Conservation (phyloP, 106 monocot species). For the Xerophyta viscosa region DNA sequence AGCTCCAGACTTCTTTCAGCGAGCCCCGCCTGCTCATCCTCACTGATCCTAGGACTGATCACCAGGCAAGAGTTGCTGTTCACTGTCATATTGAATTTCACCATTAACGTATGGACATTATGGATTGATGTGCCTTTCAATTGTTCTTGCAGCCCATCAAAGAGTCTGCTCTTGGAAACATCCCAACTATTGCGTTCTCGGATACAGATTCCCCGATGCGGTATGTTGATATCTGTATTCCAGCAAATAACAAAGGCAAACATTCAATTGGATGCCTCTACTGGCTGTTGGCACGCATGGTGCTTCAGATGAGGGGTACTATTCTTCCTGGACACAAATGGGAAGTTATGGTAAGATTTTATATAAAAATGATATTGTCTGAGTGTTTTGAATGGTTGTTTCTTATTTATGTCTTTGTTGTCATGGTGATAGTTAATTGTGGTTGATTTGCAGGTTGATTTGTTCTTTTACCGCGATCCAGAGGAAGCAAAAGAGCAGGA, state of each 20-base stretch:
- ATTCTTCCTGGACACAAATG: conserved; percentile 67
- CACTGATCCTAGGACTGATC: conserved; percentile 87
- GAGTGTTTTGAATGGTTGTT: not conserved
- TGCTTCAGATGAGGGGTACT: conserved; percentile 78
- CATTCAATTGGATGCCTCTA: conserved; percentile 80
- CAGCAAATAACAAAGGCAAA: conserved; percentile 92
- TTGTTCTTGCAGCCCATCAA: conserved; percentile 62
- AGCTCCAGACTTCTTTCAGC: conserved; percentile 81
- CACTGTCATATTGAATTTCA: no score
- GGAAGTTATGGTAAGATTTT: conserved; percentile 73
- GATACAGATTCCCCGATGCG: conserved; percentile 89
- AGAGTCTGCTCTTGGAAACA: conserved; percentile 79
- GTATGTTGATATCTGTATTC: conserved; percentile 87
- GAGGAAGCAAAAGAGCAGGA: conserved; percentile 71
- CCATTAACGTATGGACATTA: no score
- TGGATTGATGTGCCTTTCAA: not conserved
- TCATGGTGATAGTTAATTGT: not conserved
- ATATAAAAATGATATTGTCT: not conserved
- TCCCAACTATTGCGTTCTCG: conserved; percentile 87
- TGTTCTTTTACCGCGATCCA: conserved; percentile 87
- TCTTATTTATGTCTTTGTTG: not conserved
- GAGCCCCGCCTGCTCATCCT: conserved; percentile 92
- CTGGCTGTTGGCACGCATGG: conserved; percentile 93
- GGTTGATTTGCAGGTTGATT: conserved; percentile 44
- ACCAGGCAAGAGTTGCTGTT: conserved; percentile 43